Percentiles rank a stretch among this genome's conserved stretches.
These are phyloP conservation scores for Nissolia schottii DNA, from an alignment of 306 rosid species.

Conservation along the genomic window DNA sequence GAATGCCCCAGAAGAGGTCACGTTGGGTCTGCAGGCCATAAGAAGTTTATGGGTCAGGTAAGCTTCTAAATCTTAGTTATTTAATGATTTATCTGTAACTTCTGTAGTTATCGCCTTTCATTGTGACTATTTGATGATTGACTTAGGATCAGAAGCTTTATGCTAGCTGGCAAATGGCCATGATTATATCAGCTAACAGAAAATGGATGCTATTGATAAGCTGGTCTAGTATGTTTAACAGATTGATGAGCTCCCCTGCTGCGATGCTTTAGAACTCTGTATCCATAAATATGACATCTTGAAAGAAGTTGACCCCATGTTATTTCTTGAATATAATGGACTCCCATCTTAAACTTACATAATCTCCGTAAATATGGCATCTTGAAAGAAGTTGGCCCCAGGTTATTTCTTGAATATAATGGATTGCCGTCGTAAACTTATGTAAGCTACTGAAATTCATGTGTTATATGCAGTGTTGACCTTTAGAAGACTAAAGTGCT, in stretches of 20 bases:
- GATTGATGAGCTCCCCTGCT: neutral
- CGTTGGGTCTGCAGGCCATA: neutral
- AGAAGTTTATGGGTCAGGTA: neutral
- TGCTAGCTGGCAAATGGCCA: neutral
- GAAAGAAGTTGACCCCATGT: neutral
- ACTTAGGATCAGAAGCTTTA: neutral
- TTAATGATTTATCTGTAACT: neutral
- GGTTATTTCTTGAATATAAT: constrained; percentile 1
- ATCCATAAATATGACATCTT: neutral
- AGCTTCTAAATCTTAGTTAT: neutral
- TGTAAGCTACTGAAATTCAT: neutral
- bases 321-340: constrained; percentile 4
- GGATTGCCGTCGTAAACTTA: neutral
- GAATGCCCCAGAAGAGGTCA: neutral
- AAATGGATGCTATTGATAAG: neutral
- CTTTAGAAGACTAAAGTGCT: neutral
- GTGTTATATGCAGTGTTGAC: neutral
- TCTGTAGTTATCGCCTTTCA: neutral
- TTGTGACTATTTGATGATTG: neutral
- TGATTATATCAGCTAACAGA: neutral
- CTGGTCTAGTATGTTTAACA: neutral
- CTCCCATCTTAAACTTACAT: neutral
- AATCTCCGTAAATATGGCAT: neutral
- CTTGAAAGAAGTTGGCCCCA: neutral
- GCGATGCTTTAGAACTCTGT: neutral